A percentile compares a stretch with the other conserved stretches of the same genome.
Conservation (phyloP, 768 basidiomycete species). For the Krasilnikovozyma curviuscula region DNA sequence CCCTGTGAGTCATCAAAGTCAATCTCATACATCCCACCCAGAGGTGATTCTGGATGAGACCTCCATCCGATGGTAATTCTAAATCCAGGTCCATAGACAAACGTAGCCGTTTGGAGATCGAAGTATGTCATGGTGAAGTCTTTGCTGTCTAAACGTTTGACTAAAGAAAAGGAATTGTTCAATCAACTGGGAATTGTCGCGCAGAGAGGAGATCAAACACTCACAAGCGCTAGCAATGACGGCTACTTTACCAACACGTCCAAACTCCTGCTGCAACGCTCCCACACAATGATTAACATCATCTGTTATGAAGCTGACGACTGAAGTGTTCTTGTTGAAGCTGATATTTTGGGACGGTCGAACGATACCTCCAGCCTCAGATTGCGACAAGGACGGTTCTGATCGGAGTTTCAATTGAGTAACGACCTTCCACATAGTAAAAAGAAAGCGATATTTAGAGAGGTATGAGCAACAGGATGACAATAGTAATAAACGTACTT, state of each 20-base stretch:
- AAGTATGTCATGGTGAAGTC: constrained; percentile 66
- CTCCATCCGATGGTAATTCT: constrained; percentile 19
- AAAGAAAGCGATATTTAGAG: background rate
- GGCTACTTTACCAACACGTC: constrained; percentile 77
- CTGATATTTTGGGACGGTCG: constrained; percentile 66
- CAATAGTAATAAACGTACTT: constrained; percentile 21
- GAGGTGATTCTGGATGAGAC: constrained; percentile 7
- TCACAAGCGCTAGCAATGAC: constrained; percentile 75
- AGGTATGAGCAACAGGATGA: constrained; percentile 1
- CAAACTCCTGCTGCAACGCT: constrained; percentile 83
- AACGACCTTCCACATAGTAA: constrained; percentile 37
- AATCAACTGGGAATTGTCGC: background rate
- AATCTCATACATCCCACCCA: constrained; percentile 22
- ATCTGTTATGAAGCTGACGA: constrained; percentile 73
- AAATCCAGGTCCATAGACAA: constrained; percentile 39
- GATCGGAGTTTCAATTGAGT: constrained; percentile 59
- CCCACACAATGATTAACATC: constrained; percentile 74
- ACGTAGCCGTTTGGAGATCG: constrained; percentile 79
- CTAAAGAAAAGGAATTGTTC: constrained; percentile 27
- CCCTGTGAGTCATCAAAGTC: constrained; percentile 13
- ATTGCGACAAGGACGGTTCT: constrained; percentile 14
- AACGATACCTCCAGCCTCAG: constrained; percentile 34
- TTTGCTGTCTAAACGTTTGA: constrained; percentile 61
- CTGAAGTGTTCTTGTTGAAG: constrained; percentile 69
- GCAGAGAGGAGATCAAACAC: constrained; percentile 8